phyloP scores from a whole-genome alignment of 2,329 filamentous ascomycete genomes.

The Fusarium proliferatum region DNA sequence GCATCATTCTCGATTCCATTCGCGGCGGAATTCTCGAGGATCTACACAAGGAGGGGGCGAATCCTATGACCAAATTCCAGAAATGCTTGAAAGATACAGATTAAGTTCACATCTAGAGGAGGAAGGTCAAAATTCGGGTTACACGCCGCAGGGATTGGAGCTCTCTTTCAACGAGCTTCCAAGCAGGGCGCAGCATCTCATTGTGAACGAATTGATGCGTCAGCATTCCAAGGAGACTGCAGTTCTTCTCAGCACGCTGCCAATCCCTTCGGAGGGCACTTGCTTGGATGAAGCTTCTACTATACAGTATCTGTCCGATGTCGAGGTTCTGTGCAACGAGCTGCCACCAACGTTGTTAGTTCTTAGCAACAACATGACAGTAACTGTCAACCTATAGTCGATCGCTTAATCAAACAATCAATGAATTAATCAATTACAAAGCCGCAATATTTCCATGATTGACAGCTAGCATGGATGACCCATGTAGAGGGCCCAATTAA shows the following conservation, averaged over 20 bases:
- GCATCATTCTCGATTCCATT: conserved; percentile 47
- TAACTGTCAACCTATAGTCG: conserved; percentile 76
- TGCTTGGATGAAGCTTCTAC: conserved; percentile 76
- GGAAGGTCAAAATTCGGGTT: conserved; percentile 53
- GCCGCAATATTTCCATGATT: conserved; percentile 34
- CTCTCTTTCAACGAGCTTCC: conserved; percentile 89
- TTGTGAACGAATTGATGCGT: conserved; percentile 85
- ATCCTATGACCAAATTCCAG: conserved; percentile 56
- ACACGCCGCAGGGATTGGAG: conserved; percentile 71
- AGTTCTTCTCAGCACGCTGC: conserved; percentile 85
- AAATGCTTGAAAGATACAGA: conserved; percentile 56
- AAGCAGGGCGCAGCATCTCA: conserved; percentile 84
- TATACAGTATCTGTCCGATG: conserved; percentile 78
- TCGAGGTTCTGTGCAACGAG: conserved; percentile 81
- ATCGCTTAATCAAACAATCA: conserved; percentile 15
- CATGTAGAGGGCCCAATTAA: conserved; percentile 6
- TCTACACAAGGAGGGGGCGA: conserved; percentile 49
- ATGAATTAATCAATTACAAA: conserved; percentile 15
- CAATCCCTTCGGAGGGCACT: conserved; percentile 82
- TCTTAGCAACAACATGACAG: conserved; percentile 90
- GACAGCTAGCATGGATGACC: conserved; percentile 23
- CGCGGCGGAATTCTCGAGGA: conserved; percentile 52
- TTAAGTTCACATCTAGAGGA: conserved; percentile 40
- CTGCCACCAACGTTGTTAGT: conserved; percentile 82
- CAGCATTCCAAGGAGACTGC: conserved; percentile 76